phyloP scores from a whole-genome alignment of 2,329 filamentous ascomycete genomes.

The Aspergillus texensis region DNA sequence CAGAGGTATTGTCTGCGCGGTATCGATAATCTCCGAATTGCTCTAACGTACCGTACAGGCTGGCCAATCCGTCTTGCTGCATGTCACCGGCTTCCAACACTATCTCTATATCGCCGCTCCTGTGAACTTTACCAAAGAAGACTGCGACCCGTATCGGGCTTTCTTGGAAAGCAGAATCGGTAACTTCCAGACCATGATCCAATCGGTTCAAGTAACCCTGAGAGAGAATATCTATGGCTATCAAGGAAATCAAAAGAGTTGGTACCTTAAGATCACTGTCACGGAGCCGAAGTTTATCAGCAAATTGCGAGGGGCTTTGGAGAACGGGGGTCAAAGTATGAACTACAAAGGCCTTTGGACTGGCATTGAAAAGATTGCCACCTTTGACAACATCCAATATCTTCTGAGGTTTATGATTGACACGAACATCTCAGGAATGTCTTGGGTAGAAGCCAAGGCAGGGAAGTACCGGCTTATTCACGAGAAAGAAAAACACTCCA shows the following conservation, averaged over 20 bases:
- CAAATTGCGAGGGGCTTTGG: constrained; percentile 73
- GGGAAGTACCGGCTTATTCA: constrained; percentile 72
- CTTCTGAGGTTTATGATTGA: constrained; percentile 98
- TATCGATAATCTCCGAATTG: constrained; percentile 23
- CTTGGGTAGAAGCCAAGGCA: constrained; percentile 87
- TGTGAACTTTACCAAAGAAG: constrained; percentile 73
- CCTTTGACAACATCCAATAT: constrained; percentile 96
- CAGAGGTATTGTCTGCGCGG: constrained; percentile 58
- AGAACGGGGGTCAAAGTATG: constrained; percentile 63
- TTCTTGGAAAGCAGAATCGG: constrained; percentile 80
- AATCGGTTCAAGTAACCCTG: constrained; percentile 79
- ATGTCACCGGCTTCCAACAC: constrained; percentile 94
- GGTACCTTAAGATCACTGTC: constrained; percentile 91
- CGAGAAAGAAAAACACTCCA: constrained; percentile 73
- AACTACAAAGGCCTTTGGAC: constrained; percentile 95
- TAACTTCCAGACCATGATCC: constrained; percentile 72
- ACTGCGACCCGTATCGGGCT: constrained; percentile 76
- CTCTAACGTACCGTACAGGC: constrained; percentile 40
- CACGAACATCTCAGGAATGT: constrained; percentile 91
- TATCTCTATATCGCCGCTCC: constrained; percentile 94
- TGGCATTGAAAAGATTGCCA: constrained; percentile 71
- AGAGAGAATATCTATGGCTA: constrained; percentile 92
- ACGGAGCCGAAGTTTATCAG: constrained; percentile 84
- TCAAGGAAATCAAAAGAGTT: constrained; percentile 87
- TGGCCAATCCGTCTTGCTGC: constrained; percentile 90